Evolutionary conservation across 345 rosid species (phyloP), one percentile per base, ranked within the genome.

Genomic region (Trapa bicornis): DNA sequence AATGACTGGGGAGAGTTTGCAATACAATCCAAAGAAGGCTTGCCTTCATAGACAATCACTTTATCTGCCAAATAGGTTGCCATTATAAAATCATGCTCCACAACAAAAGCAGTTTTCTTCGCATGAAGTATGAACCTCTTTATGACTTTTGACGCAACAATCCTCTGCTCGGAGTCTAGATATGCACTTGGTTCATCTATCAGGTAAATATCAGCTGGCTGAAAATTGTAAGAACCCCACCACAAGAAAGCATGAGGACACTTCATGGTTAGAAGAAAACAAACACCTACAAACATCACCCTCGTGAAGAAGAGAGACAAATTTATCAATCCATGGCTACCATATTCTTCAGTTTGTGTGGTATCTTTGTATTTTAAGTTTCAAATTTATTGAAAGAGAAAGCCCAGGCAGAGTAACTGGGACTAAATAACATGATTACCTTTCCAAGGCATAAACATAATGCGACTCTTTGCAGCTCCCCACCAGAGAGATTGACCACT

Each of bases 131-230:
- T 95, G 75, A 91, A 95, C 78, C 97, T 82, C 86, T 95, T 89
- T 32, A 91, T 95, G 80, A 95, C 99, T 85, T 91, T 91, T 36
- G 96, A 89, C 64, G 99, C 99, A 75, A 89, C 87, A 37, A 91
- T 91, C 78, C 97, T 96, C 81, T 91, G 99, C 92, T 95, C 99
- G 2, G 99, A 95, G 68, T 95, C 99, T 36, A 94, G 93, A 85
- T 94, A 89, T 12, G 99, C 97, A 84, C 96, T 91, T 13, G 97
- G 99, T 76, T 95, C 99, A 77, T 95, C 99, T 41, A 95, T 95
- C 73, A 95, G 80, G 78, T 95, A 95, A 64, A 95, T 91, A 69
- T 95, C 99, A 5, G 99, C 99, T 1, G 97, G 97, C 99, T 94
- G 95, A 80, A 82, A 41, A 47, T 32, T 57, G 36, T 29, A 57